Base-by-base conservation (phyloP, 164 flowering plant genomes). In the Aristolochia contorta region DNA sequence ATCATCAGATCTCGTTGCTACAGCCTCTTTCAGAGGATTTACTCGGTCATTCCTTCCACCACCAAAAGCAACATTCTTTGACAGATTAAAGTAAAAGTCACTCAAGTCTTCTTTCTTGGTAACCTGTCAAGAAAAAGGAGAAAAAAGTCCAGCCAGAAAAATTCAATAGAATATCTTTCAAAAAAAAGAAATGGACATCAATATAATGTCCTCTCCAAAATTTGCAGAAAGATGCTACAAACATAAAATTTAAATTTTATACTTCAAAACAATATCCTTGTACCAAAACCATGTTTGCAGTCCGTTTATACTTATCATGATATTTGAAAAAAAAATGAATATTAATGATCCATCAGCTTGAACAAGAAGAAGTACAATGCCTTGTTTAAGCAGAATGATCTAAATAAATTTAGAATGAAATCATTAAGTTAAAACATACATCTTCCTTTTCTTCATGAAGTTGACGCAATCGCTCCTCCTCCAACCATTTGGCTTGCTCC, bases 401-500 rank as follows among this genome's bases (percentile, higher is more conserved):
- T 12, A 16, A 54, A 22, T 12, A 20, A 30, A 12, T 30, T 27
- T 55, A 3, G 19, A 25, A 22, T 30, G 43, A 19, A 24, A 43
- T 25, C 15, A 37, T 53, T n/a, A 50, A 52, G 22, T 46, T 37
- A 62, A 48, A 82, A 85, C 65, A 75, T 57, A 12, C 85, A 82
- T 57, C 84, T 81, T 66, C 64, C 18, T 22, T 66, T 54, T 66
- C 59, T 59, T 66, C 69, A 46, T 55, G 69, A 60, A 66, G 69
- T 54, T 66, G 46, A 20, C 69, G 59, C 3, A 59, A 14, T 15
- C 69, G 65, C 27, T 66, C 69, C 69, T 86, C 89, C 73, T 77
- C 89, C 70, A 75, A n/a, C 91, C 87, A 86, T 62, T 80, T 82
- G 21, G 73, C 83, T 72, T 79, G 86, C 74, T 89, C 96, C 0